Base-by-base conservation (phyloP, 2,329 filamentous ascomycete genomes). In the Fusarium mundagurra region DNA sequence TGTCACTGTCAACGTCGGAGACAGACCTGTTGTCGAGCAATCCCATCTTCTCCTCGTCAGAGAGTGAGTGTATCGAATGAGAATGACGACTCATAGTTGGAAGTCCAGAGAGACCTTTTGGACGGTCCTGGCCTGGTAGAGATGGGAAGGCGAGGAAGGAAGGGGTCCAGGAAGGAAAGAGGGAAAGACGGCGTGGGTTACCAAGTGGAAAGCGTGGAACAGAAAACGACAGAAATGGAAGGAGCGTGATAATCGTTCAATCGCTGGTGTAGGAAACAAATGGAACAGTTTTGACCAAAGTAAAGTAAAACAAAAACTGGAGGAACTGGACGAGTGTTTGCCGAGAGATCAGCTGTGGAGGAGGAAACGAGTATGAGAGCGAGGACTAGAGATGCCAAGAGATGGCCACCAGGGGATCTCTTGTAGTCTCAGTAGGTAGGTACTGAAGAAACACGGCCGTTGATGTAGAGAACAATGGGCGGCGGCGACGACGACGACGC, bases 1-100 rank as follows among this genome's bases (percentile, higher is more conserved):
- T 78, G 33, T 84, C 85, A 75, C 84, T 86, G 57, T 87, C 86
- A 48, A 80, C 75, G 60, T 88, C 86, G 18, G 85, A 76, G 36
- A 81, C 61, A 22, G 81, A 80, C 67, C 82, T 83, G 60, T 86
- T 84, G n/a, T 87, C 84, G 38, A 87, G 78, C 39, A 88, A 80
- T 20, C 81, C 80, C 62, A 84, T 78, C 74, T 84, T 86, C 80
- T 88, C 86, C 78, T 87, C 84, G 59, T 83, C 67, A 58, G 80
- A 80, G 69, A 82, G 79, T 39, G 81, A 80, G 68, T 79, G 76
- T 57, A 77, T 80, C n/a, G 80, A 81, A 29, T 79, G 70, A 65
- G 80, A 80, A 76, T 83, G 80, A 66, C 80, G 80, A 73, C 82
- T 82, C 86, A 87, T 87, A 75, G 78, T 72, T 38, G 41, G 41